These are phyloP conservation scores for Metschnikowia proteae DNA, from an alignment of 805 yeast species.

Conservation along the genomic window DNA sequence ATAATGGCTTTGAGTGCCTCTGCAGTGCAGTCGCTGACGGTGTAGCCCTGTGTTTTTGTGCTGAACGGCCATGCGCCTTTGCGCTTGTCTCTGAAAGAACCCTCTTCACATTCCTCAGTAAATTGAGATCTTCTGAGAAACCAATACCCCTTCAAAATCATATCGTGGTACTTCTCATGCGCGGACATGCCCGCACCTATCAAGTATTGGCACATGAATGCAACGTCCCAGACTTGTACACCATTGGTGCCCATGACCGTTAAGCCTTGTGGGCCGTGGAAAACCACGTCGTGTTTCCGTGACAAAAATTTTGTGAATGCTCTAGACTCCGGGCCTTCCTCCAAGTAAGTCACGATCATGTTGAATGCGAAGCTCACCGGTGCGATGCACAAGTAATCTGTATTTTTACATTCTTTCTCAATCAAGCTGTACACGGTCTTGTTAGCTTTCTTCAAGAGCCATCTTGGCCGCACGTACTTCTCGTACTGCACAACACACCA, in stretches of 20 bases:
- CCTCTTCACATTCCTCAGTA: constrained; percentile 69
- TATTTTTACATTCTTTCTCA: constrained; percentile 70
- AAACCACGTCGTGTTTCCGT: constrained; percentile 71
- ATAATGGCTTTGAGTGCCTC: constrained; percentile 91
- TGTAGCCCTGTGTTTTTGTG: constrained; percentile 92
- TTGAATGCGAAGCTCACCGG: constrained; percentile 90
- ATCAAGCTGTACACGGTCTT: constrained; percentile 57
- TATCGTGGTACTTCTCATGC: constrained; percentile 57
- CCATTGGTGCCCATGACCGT: constrained; percentile 97
- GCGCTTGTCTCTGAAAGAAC: constrained; percentile 78
- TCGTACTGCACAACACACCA: constrained; percentile 60
- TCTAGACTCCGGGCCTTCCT: constrained; percentile 66
- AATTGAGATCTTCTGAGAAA: constrained; percentile 84
- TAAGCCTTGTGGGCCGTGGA: constrained; percentile 88
- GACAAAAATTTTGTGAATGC: constrained; percentile 52
- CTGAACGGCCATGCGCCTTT: constrained; percentile 96
- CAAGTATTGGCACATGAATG: constrained; percentile 83
- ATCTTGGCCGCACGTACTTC: constrained; percentile 66
- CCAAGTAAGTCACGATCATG: constrained; percentile 63
- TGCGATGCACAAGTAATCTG: constrained; percentile 82
- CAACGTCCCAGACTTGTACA: constrained; percentile 94
- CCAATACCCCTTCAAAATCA: constrained; percentile 60
- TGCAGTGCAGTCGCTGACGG: constrained; percentile 96
- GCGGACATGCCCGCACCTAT: constrained; percentile 77
- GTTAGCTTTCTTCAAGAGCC: constrained; percentile 56